Conservation (phyloP, 768 basidiomycete species). For the Xerocomus spinulosus region DNA sequence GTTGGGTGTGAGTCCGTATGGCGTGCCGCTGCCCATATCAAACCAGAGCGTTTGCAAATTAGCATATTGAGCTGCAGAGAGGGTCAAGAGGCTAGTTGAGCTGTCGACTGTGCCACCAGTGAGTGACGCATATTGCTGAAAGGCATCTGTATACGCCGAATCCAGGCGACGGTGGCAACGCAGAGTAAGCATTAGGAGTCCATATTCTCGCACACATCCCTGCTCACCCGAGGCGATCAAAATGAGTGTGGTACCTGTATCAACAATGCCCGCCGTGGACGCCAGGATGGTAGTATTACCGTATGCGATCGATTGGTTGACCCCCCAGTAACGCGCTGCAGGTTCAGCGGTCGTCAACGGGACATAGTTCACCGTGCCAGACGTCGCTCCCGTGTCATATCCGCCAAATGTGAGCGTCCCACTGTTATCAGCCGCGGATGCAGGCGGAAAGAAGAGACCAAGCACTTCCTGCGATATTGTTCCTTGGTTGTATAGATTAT, state of each 20-base stretch:
- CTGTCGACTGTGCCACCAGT: slow-evolving; percentile 25
- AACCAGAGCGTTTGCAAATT: slow-evolving; percentile 24
- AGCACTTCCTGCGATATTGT: slow-evolving; percentile 25
- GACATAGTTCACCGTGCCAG: slow-evolving; percentile 16
- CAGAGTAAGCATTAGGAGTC: too few species aligned
- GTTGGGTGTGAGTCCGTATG: slow-evolving; percentile 18
- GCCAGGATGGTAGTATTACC: slow-evolving; percentile 19
- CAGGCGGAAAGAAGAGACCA: slow-evolving; percentile 33
- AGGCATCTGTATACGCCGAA: slow-evolving; percentile 19
- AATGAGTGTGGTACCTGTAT: slow-evolving; percentile 30
- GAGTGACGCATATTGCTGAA: slow-evolving; percentile 12
- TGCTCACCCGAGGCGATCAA: slow-evolving; percentile 20
- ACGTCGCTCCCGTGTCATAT: slow-evolving; percentile 14
- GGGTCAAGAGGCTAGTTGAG: slow-evolving; percentile 22
- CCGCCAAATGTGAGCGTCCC: slow-evolving; percentile 29
- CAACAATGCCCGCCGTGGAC: slow-evolving; percentile 30
- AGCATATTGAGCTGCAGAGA: slow-evolving; percentile 21
- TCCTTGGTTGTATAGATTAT: slow-evolving; percentile 32
- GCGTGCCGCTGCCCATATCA: slow-evolving; percentile 16
- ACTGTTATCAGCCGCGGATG: slow-evolving; percentile 14
- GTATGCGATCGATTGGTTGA: slow-evolving; percentile 30
- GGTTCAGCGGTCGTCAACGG: slow-evolving; percentile 21
- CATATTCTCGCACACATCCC: neutral
- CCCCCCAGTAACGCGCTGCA: slow-evolving; percentile 28
- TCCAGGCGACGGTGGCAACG: too few species aligned